phyloP scores from a whole-genome alignment of 306 rosid genomes.

The Dalbergia cultrata region DNA sequence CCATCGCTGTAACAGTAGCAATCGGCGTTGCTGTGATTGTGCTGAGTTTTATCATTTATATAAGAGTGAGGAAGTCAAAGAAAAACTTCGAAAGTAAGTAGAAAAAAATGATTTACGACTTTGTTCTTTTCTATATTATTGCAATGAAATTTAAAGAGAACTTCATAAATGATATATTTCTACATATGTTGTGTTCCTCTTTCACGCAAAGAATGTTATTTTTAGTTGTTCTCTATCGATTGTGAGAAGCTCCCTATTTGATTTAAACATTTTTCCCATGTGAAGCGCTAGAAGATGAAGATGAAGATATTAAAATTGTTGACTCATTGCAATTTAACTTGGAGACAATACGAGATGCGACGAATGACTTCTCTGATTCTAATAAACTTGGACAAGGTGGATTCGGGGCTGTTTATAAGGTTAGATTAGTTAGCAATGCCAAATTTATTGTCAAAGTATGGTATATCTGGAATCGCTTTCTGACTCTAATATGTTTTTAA shows the following conservation, averaged over 20 bases:
- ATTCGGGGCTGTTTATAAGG: slow-evolving; percentile 30
- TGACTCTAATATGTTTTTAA: background rate
- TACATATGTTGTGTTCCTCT: too few species aligned
- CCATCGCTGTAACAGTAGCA: background rate
- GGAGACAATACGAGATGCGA: slow-evolving; percentile 3
- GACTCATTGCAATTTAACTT: slow-evolving; percentile 20
- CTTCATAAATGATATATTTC: too few species aligned
- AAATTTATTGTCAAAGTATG: background rate
- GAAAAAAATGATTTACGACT: too few species aligned
- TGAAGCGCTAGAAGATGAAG: background rate
- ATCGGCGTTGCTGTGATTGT: background rate
- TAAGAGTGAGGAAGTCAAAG: slow-evolving; percentile 5
- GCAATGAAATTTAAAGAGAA: too few species aligned
- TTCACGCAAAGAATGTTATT: too few species aligned
- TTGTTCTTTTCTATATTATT: too few species aligned
- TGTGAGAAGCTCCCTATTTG: background rate
- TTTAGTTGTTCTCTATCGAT: too few species aligned
- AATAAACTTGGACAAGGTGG: slow-evolving; percentile 26
- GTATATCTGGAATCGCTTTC: too few species aligned
- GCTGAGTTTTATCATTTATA: background rate
- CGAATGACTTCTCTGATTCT: background rate
- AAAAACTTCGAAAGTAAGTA: background rate
- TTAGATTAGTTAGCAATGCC: background rate
- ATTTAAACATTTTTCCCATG: background rate
- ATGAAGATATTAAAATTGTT: background rate